phyloP scores from a whole-genome alignment of 805 yeast species.

The Schwanniomyces yamadae region DNA sequence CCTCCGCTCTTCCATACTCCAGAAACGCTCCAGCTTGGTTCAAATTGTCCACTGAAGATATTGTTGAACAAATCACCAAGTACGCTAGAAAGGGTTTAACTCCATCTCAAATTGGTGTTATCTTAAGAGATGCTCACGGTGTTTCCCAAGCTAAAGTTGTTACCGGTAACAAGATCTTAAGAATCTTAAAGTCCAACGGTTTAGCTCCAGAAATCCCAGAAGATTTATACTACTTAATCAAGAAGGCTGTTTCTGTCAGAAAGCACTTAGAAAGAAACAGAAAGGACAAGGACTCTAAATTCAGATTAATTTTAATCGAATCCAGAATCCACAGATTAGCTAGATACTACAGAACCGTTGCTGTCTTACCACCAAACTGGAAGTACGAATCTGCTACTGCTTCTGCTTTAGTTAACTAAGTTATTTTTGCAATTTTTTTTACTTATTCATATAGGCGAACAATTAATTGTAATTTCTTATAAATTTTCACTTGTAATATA shows the following conservation, averaged over 20 bases:
- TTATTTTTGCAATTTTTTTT: conserved; percentile 15
- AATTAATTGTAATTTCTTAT: neutral
- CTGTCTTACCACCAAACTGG: conserved; percentile 99
- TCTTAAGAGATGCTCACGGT: conserved; percentile 99
- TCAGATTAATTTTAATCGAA: conserved; percentile 99
- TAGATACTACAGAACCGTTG: conserved; percentile 99
- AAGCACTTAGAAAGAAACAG: conserved; percentile 99
- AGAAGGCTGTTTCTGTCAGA: conserved; percentile 99
- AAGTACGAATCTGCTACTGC: conserved; percentile 99
- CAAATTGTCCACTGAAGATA: conserved; percentile 93
- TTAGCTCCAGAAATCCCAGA: conserved; percentile 99
- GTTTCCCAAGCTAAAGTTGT: conserved; percentile 95
- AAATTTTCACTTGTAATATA: neutral
- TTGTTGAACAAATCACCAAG: conserved; percentile 97
- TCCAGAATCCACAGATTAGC: conserved; percentile 99
- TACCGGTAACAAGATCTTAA: conserved; percentile 99
- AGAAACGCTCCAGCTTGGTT: conserved; percentile 99
- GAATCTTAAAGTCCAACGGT: conserved; percentile 99
- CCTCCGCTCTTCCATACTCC: conserved; percentile 99
- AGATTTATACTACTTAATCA: conserved; percentile 97
- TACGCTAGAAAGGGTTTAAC: conserved; percentile 99
- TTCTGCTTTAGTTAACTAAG: conserved; percentile 97
- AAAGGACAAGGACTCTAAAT: conserved; percentile 99
- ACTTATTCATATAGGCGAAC: neutral
- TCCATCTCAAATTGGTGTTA: conserved; percentile 99